Evolutionary conservation across 1,284 basidiomycete genomes (phyloP).

Genomic region (Ustilago nuda): DNA sequence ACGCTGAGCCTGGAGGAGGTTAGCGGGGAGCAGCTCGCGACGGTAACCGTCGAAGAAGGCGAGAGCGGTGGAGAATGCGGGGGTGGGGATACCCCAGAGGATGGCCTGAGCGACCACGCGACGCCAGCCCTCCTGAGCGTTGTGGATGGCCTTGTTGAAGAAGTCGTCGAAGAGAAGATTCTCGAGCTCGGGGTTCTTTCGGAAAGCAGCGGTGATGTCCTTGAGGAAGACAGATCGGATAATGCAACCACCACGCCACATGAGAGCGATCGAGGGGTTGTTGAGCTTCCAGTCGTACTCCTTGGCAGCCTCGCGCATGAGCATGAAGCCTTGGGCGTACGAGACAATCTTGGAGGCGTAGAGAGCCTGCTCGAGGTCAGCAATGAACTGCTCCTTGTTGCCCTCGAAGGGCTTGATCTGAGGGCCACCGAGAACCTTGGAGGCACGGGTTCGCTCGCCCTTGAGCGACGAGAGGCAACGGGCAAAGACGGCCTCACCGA

Average conservation of each 20-base stretch:
- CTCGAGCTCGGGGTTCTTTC: constrained; percentile 87
- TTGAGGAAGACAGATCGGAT: constrained; percentile 74
- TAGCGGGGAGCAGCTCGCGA: constrained; percentile 85
- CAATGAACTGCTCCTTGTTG: constrained; percentile 98
- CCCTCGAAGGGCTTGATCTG: constrained; percentile 92
- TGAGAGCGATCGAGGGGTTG: constrained; percentile 95
- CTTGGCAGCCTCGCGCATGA: constrained; percentile 97
- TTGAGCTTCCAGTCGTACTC: constrained; percentile 78
- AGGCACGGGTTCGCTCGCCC: constrained; percentile 93
- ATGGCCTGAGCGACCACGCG: constrained; percentile 95
- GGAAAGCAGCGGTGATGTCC: constrained; percentile 81
- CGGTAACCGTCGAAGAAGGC: constrained; percentile 99
- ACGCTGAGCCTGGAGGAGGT: constrained; percentile 90
- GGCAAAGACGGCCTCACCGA: constrained; percentile 99
- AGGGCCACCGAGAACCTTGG: constrained; percentile 89
- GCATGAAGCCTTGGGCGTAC: constrained; percentile 98
- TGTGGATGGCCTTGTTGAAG: constrained; percentile 94
- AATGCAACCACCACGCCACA: constrained; percentile 99
- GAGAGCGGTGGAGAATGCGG: constrained; percentile 94
- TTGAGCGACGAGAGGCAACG: constrained; percentile 98
- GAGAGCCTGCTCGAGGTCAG: constrained; percentile 97
- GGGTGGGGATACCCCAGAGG: constrained; percentile 97
- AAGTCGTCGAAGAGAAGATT: constrained; percentile 96
- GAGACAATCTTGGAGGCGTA: constrained; percentile 93
- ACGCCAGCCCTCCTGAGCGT: constrained; percentile 97